Base-by-base conservation (phyloP, 352 stramenopile species). In the Pythium biforme region DNA sequence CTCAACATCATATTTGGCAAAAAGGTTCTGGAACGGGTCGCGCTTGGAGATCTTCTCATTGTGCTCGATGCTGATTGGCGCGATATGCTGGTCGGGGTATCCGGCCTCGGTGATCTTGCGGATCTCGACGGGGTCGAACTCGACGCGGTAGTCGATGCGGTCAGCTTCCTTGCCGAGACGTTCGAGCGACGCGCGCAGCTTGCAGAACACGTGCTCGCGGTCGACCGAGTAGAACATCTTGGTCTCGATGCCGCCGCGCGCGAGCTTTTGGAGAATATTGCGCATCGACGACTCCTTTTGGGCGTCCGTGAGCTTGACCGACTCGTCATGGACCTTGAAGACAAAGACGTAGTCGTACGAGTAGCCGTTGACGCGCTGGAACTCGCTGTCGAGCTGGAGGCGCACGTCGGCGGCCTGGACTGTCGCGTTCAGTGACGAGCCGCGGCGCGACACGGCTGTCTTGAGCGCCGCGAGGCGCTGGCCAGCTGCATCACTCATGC, bases 321-420 rank as follows among this genome's bases (percentile, higher is more conserved):
- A 75, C 63, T 92, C 83, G 54, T 89, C 80, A 70, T 92, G 80
- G 31, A 92, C 80, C 55, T 92, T 84, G 79, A 92, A 92, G 34
- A 92, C 83, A 52, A 92, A 67, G 54, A 81, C 80, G 49, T 89
- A 92, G 79, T 92, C 83, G 71, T 83, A 92, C 66, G 81, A 88
- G 75, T 86, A 90, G 48, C 83, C 80, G 59, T 92, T 86, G 39
- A 83, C 70, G 22, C 58, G 62, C 66, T 86, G 69, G 31, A 92
- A 92, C 33, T 73, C 73, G 41, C 76, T 73, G 60, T 89, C 80
- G 43, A 89, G 62, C 57, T 85, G 69, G 61, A 89, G 17, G 6
- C 80, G 77, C 53, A 89, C 75, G 54, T 88, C 77, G 49, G 86
- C 82, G 23, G 80, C 78, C 50, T 87, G 77, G 4, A 87, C 56